Conservation (phyloP, 176 grass and related monocot genomes). For the Panicum miliaceum region DNA sequence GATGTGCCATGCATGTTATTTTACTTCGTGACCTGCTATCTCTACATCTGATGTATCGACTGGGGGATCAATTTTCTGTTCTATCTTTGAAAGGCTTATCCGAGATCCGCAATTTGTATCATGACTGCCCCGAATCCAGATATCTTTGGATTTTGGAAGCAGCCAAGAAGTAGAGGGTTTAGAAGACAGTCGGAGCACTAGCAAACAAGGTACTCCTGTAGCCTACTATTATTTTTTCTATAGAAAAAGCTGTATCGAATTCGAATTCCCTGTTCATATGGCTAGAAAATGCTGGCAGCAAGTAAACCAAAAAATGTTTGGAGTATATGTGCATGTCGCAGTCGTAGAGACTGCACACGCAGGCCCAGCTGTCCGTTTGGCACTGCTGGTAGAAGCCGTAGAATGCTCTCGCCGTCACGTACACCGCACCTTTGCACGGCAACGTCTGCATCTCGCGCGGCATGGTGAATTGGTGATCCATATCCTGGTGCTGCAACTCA, state of each 20-base stretch:
- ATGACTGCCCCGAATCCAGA: too few relatives aligned
- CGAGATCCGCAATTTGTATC: neutral
- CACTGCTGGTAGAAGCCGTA: too few relatives aligned
- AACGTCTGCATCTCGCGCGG: too few relatives aligned
- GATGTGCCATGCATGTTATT: neutral
- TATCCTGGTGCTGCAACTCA: too few relatives aligned
- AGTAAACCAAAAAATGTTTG: neutral
- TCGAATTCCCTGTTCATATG: too few relatives aligned
- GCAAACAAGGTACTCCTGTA: neutral
- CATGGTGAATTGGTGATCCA: too few relatives aligned
- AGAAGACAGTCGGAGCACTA: neutral
- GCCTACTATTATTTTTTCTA: neutral
- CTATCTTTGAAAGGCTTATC: neutral
- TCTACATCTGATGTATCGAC: neutral
- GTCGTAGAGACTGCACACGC: too few relatives aligned
- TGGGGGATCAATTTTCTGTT: neutral
- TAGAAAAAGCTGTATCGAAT: neutral
- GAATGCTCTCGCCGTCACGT: too few relatives aligned
- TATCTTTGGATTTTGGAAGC: neutral
- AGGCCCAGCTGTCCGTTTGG: too few relatives aligned
- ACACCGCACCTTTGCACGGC: too few relatives aligned
- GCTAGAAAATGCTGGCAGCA: neutral
- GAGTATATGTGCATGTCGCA: neutral
- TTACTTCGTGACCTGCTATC: neutral
- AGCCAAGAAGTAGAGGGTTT: neutral